Percentiles rank a stretch among this genome's conserved stretches.
These are phyloP conservation scores for Saccharomycopsis guyanensis DNA, from an alignment of 805 yeast species.

Conservation along the genomic window DNA sequence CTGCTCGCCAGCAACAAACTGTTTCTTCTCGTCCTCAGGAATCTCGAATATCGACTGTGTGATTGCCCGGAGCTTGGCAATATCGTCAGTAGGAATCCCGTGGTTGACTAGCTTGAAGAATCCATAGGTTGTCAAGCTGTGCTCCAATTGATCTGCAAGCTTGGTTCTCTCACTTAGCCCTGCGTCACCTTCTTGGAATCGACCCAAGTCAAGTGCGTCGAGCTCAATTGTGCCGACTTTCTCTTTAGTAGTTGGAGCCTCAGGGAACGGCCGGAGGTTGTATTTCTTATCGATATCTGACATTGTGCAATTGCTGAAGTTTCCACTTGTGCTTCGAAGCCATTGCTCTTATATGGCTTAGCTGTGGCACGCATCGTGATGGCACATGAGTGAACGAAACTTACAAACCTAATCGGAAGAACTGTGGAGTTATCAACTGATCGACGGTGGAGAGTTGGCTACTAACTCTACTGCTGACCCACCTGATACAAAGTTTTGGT, in stretches of 20 bases:
- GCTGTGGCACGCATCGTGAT: not conserved
- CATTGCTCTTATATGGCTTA: no score
- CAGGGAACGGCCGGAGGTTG: constrained; percentile 29
- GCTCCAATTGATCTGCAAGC: constrained; percentile 34
- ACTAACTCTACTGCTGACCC: no score
- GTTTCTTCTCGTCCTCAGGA: constrained; percentile 32
- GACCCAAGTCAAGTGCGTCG: constrained; percentile 30
- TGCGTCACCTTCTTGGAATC: constrained; percentile 32
- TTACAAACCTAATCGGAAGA: no score
- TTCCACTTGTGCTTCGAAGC: no score
- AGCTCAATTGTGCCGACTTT: constrained; percentile 25
- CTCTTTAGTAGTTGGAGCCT: constrained; percentile 25
- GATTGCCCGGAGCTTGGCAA: constrained; percentile 30
- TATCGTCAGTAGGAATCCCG: constrained; percentile 30
- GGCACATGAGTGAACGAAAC: no score
- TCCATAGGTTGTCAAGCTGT: constrained; percentile 35
- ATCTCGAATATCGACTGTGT: constrained; percentile 37
- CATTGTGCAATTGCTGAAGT: no score
- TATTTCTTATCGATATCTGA: constrained; percentile 20
- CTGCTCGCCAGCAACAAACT: constrained; percentile 34
- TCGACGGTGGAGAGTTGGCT: no score
- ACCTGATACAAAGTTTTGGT: no score
- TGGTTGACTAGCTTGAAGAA: constrained; percentile 37
- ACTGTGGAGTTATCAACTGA: no score
- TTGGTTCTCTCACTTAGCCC: constrained; percentile 25